Conservation (phyloP, 108 stramenopile genomes). For the Skeletonema grethae region DNA sequence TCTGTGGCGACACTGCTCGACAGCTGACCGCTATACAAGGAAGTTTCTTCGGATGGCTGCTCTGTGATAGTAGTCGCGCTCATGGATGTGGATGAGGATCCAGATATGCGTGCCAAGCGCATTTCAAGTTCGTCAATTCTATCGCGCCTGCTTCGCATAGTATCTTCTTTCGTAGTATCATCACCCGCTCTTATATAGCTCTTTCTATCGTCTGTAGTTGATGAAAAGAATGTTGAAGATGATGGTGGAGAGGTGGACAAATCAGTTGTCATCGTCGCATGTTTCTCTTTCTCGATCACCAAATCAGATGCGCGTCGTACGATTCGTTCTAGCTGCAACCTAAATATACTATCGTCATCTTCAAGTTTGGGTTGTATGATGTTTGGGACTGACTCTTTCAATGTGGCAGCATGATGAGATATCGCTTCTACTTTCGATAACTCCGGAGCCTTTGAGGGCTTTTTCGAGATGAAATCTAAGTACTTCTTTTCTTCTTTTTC, state of each 20-base stretch:
- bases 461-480: constrained; percentile 30
- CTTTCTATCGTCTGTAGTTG: neutral
- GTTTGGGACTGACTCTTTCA: neutral
- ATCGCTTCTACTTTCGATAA: neutral
- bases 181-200: no score
- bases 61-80: neutral
- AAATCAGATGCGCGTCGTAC: constrained; percentile 32
- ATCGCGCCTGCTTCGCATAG: neutral
- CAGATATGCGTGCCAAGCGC: neutral
- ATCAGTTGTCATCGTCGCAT: neutral
- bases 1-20: no score
- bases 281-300: constrained; percentile 12
- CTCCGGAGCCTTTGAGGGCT: neutral
- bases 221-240: neutral
- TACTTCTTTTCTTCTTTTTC: constrained; percentile 1
- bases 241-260: no score
- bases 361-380: neutral
- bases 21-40: no score
- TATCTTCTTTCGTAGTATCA: neutral
- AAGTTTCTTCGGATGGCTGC: neutral
- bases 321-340: constrained; percentile 27
- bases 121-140: neutral
- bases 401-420: neutral
- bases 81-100: neutral
- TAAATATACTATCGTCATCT: constrained; percentile 27